Conservation (phyloP, 306 rosid species). For the Erythrophleum fordii region DNA sequence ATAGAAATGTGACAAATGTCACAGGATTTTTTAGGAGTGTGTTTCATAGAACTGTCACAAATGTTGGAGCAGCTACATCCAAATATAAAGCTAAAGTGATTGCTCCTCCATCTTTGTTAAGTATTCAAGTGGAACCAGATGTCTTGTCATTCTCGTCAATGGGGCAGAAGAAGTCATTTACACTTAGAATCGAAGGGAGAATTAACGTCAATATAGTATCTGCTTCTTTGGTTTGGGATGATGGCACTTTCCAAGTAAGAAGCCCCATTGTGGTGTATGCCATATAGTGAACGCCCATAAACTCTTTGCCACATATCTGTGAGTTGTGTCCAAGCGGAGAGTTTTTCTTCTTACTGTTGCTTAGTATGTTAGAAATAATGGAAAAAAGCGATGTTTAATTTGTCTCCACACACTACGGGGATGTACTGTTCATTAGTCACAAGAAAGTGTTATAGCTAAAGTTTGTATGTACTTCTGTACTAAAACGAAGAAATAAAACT, state of each 20-base stretch:
- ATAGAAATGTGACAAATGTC: too few species aligned
- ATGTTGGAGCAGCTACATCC: background rate
- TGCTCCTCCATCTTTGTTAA: background rate
- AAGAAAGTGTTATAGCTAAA: too few species aligned
- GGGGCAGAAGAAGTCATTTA: slow-evolving; percentile 13
- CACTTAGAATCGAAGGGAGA: slow-evolving; percentile 6
- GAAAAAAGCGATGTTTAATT: too few species aligned
- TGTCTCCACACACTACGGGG: too few species aligned
- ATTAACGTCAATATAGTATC: background rate
- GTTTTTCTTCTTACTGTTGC: too few species aligned
- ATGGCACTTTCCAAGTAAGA: slow-evolving; percentile 27
- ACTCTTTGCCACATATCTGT: too few species aligned
- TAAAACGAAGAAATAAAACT: too few species aligned
- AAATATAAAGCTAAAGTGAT: background rate
- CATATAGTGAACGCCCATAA: too few species aligned
- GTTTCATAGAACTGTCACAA: background rate
- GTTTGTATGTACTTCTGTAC: too few species aligned
- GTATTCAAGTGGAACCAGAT: slow-evolving; percentile 22
- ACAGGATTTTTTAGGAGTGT: background rate
- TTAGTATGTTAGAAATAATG: too few species aligned
- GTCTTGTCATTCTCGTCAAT: slow-evolving; percentile 19
- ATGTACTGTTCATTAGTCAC: too few species aligned
- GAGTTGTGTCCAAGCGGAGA: too few species aligned
- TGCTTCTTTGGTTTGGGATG: slow-evolving; percentile 33
- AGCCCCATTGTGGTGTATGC: slow-evolving; percentile 27